Conservation (phyloP, 768 basidiomycete genomes). For the Leccinum subgranulosum region DNA sequence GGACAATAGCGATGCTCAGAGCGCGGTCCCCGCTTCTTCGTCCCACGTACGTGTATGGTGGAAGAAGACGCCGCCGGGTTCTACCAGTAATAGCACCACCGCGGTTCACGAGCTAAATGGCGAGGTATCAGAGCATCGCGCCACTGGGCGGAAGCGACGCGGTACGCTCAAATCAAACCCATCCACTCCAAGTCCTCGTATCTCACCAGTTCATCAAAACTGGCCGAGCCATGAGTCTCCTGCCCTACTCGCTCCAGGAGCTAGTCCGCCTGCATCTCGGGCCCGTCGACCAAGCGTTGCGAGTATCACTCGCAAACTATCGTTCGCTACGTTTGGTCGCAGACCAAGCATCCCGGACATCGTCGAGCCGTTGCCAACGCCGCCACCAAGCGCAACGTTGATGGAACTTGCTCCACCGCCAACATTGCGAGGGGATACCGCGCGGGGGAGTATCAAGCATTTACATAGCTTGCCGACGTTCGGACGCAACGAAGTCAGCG, state of each 20-base stretch:
- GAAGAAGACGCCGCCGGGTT: slow-evolving; percentile 22
- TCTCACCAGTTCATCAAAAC: slow-evolving; percentile 15
- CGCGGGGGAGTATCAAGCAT: slow-evolving; percentile 16
- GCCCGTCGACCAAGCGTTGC: slow-evolving; percentile 26
- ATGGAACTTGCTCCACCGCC: slow-evolving; percentile 19
- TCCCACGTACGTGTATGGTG: slow-evolving; percentile 29
- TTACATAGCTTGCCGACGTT: slow-evolving; percentile 25
- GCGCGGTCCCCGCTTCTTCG: slow-evolving; percentile 6
- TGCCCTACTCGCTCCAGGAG: slow-evolving; percentile 4
- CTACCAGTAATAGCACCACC: slow-evolving; percentile 9
- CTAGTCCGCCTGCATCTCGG: slow-evolving; percentile 3
- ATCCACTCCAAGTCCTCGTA: slow-evolving; percentile 21
- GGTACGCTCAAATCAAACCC: slow-evolving; percentile 6
- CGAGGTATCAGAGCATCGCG: neutral
- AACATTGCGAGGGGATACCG: slow-evolving; percentile 7
- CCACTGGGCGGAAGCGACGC: slow-evolving; percentile 6
- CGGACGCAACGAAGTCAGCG: slow-evolving; percentile 1
- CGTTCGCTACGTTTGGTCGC: slow-evolving; percentile 28
- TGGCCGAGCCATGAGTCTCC: slow-evolving; percentile 24
- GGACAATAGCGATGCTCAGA: slow-evolving; percentile 6
- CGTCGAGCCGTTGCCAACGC: slow-evolving; percentile 17
- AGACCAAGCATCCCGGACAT: slow-evolving; percentile 24
- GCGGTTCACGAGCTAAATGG: slow-evolving; percentile 11
- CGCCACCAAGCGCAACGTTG: slow-evolving; percentile 11
- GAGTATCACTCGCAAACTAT: slow-evolving; percentile 32